These are phyloP conservation scores for Prasinococcaceae sp. DNA, from an alignment of 139 green algal species.

Conservation along the genomic window DNA sequence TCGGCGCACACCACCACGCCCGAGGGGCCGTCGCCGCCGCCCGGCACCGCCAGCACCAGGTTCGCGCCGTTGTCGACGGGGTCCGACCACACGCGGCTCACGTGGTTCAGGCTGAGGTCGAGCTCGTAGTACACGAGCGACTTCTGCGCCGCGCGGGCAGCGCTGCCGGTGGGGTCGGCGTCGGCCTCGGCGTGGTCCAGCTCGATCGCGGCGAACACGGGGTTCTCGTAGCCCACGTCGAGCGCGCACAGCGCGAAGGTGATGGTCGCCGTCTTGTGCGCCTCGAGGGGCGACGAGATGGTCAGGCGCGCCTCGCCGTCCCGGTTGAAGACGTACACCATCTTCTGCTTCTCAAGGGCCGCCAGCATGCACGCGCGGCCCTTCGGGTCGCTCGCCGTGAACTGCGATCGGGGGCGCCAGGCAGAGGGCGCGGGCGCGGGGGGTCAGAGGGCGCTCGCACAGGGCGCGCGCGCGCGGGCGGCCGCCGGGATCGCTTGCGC, in stretches of 20 bases:
- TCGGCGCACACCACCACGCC: constrained; percentile 91
- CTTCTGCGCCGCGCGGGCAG: constrained; percentile 71
- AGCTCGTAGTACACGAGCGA: constrained; percentile 94
- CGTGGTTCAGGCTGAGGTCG: constrained; percentile 96
- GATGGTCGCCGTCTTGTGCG: constrained; percentile 84
- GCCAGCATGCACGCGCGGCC: constrained; percentile 85
- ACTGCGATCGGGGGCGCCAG: no score
- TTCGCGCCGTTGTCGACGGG: constrained; percentile 91
- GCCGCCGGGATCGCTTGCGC: no score
- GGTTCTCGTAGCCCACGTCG: constrained; percentile 97
- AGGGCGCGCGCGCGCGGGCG: no score
- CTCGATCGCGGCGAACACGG: constrained; percentile 95
- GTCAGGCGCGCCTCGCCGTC: constrained; percentile 86
- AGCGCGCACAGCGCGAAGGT: constrained; percentile 64
- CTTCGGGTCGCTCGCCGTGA: constrained; percentile 78
- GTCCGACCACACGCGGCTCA: constrained; percentile 56
- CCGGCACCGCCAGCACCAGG: constrained; percentile 86
- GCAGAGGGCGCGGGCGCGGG: no score
- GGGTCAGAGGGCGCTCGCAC: no score
- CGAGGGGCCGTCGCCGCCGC: constrained; percentile 60
- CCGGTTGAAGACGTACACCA: constrained; percentile 97
- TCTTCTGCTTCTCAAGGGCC: constrained; percentile 92
- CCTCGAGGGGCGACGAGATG: constrained; percentile 91
- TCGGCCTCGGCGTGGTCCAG: constrained; percentile 88
- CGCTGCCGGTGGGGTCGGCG: constrained; percentile 19